Base-by-base conservation (phyloP, 2,329 filamentous ascomycete species). In the Penicillium decumbens region DNA sequence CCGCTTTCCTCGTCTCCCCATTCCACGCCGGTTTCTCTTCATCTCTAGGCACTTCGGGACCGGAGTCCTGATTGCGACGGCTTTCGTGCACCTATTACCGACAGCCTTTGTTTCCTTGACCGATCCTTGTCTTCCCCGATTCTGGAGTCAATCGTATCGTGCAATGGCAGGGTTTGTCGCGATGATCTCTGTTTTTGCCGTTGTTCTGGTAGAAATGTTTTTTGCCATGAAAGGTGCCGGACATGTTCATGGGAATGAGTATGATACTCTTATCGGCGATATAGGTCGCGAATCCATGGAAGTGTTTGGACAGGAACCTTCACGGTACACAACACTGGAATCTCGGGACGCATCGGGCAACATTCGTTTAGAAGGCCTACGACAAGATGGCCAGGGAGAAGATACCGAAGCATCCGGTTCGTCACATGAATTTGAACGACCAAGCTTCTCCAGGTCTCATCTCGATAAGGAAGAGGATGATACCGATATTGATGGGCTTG, bases 161-260 rank as follows among this genome's bases (percentile, higher is more conserved):
- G 88, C 88, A 5, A 84, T 95, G 66, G 83, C 89, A 0, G 89
- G 90, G 2, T 77, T 93, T 41, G 81, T 95, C 41, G 87, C 88
- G 48, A 92, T 95, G 87, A 70, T 84, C 8, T 84, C 87, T 9
- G 87, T 89, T n/a, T 77, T 95, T 51, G 74, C 87, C 3, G 90
- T 96, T 3, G 88, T 95, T 6, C 81, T 83, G 2, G 80, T 96
- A 45, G 92, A 97, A 69, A 95, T 93, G 73, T 89, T 90, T 67
- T 84, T 97, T 59, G 90, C 89, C 0, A 87, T 85, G 45, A 78
- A 79, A 64, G 82, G 82, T 4, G 81, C 80, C 7, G 75, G 75
- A 13, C 81, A 84, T 63, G 75, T 77, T 41, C 81, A 84, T 62
- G 70, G 73, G 10, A 75, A 68, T 28, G 78, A 79, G 51, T 80